These are phyloP conservation scores for Hypoxylon sp. DNA, from an alignment of 2,329 filamentous ascomycete genomes.

Conservation along the genomic window DNA sequence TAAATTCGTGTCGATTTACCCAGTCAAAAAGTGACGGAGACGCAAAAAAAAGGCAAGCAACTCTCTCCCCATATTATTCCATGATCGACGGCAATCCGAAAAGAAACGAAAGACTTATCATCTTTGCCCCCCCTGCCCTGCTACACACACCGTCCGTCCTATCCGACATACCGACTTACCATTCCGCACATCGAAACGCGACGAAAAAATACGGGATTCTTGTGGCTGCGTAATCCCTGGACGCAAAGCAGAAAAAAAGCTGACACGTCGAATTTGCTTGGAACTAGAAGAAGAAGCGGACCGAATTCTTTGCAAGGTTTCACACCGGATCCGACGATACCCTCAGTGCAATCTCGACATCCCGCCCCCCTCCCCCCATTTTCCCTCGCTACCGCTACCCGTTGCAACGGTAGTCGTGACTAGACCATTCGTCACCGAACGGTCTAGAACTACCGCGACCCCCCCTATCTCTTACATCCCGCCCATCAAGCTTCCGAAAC, in stretches of 20 bases:
- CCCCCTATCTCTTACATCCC: slow-evolving; percentile 33
- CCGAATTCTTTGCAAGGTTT: slow-evolving; percentile 29
- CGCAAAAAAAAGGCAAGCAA: slow-evolving; percentile 25
- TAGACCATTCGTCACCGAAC: slow-evolving; percentile 36
- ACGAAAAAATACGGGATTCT: slow-evolving; percentile 7
- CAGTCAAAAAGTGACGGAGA: slow-evolving; percentile 11
- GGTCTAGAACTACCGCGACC: slow-evolving; percentile 31
- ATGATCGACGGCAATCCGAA: slow-evolving; percentile 23
- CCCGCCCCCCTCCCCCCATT: slow-evolving; percentile 3
- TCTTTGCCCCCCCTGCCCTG: not conserved
- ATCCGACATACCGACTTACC: too few species aligned
- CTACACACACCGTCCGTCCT: slow-evolving; percentile 13
- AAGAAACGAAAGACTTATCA: slow-evolving; percentile 7
- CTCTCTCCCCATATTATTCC: slow-evolving; percentile 14
- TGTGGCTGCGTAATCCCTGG: not conserved
- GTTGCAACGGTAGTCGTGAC: slow-evolving; percentile 33
- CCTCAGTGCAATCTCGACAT: slow-evolving; percentile 31
- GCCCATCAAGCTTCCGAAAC: slow-evolving; percentile 32
- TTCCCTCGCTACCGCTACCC: slow-evolving; percentile 11
- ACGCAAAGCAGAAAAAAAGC: not conserved
- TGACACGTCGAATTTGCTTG: not conserved
- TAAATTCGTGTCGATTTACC: slow-evolving; percentile 15
- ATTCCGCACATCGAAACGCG: not conserved
- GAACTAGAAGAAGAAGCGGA: slow-evolving; percentile 15
- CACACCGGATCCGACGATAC: slow-evolving; percentile 28